phyloP scores from a whole-genome alignment of 208 protist genomes.

The Wallacemonas sp. region DNA sequence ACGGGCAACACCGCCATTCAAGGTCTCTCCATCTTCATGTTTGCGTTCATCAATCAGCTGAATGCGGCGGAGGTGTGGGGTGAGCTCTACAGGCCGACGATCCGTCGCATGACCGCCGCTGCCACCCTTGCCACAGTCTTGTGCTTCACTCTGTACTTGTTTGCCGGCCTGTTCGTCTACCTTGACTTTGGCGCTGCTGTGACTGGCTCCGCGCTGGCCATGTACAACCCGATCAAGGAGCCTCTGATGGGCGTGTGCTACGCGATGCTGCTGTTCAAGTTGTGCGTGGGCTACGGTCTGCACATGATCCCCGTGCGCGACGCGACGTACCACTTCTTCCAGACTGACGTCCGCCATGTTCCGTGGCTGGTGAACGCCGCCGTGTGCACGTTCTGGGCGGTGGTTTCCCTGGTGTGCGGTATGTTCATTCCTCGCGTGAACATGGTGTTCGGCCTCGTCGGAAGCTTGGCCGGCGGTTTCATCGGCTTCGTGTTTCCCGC shows the following conservation, averaged over 20 bases:
- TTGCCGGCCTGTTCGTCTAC: constrained; percentile 83
- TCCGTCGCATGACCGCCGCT: constrained; percentile 51
- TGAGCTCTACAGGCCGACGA: constrained; percentile 61
- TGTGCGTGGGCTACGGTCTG: constrained; percentile 70
- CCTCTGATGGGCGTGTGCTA: constrained; percentile 57
- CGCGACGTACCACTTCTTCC: constrained; percentile 56
- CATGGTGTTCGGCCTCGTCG: constrained; percentile 74
- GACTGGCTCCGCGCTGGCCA: constrained; percentile 47
- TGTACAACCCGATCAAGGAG: constrained; percentile 66
- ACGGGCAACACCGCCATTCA: constrained; percentile 53
- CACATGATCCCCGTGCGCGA: constrained; percentile 70
- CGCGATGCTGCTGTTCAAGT: constrained; percentile 62
- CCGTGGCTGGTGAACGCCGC: constrained; percentile 55
- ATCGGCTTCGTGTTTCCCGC: constrained; percentile 79
- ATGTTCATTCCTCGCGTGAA: constrained; percentile 76
- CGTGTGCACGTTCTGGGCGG: constrained; percentile 38
- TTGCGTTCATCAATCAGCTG: constrained; percentile 71
- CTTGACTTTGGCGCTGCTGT: constrained; percentile 63
- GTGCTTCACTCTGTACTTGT: constrained; percentile 68
- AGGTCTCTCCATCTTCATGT: constrained; percentile 68
- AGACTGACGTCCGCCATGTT: constrained; percentile 37
- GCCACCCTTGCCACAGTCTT: constrained; percentile 40
- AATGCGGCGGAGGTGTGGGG: constrained; percentile 69
- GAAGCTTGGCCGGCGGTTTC: constrained; percentile 64
- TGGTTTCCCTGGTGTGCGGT: constrained; percentile 44